These are phyloP conservation scores for Saururus chinensis DNA, from an alignment of 164 flowering plant species.

Conservation along the genomic window DNA sequence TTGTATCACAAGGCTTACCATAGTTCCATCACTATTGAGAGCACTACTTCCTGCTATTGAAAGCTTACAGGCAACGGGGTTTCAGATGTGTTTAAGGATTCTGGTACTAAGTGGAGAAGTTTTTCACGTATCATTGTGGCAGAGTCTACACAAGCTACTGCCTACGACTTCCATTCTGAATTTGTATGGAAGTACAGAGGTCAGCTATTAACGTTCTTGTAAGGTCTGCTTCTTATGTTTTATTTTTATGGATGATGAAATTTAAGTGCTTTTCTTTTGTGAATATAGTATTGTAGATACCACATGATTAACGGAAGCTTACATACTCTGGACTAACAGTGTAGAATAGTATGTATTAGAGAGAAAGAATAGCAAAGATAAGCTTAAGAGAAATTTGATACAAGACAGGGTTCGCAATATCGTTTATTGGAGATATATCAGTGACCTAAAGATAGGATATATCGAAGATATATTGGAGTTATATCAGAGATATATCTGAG, in stretches of 20 bases:
- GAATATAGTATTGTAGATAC: no score
- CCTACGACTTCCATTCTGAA: constrained; percentile 69
- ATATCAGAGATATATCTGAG: no score
- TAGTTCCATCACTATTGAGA: constrained; percentile 82
- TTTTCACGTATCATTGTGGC: constrained; percentile 51
- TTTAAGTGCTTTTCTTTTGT: no score
- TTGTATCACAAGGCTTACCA: constrained; percentile 47
- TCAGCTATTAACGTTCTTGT: constrained; percentile 18
- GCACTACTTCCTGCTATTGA: constrained; percentile 50
- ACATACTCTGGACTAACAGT: no score
- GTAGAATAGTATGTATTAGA: no score
- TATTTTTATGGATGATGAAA: not conserved
- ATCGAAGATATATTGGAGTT: no score
- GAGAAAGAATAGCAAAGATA: no score
- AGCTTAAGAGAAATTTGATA: no score
- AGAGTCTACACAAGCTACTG: constrained; percentile 37
- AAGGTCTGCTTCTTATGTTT: constrained; percentile 1
- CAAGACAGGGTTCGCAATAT: no score
- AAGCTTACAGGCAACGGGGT: constrained; percentile 10
- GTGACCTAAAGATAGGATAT: no score
- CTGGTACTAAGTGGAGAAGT: constrained; percentile 85
- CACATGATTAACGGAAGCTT: no score
- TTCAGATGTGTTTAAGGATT: constrained; percentile 38
- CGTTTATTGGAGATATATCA: no score
- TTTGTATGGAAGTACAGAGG: constrained; percentile 98